A percentile compares a stretch with the other conserved stretches of the same genome.
Evolutionary conservation across 2,329 filamentous ascomycete species (phyloP).

Genomic region (Trichophyton equinum): DNA sequence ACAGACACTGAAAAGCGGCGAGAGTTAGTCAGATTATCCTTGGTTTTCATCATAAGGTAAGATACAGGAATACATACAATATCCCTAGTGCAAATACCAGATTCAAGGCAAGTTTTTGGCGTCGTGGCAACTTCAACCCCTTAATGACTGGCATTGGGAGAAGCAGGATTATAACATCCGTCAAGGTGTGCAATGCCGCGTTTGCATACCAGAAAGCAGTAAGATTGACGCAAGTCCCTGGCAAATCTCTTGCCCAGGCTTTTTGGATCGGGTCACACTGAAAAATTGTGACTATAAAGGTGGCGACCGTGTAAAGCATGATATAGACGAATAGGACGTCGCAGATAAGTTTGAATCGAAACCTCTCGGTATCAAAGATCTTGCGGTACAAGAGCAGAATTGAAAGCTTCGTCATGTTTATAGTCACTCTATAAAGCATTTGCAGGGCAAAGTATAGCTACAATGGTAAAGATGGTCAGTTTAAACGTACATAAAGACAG

Average conservation of each 20-base stretch:
- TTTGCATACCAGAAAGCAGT: constrained; percentile 41
- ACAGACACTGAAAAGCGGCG: constrained; percentile 15
- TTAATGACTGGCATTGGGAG: constrained; percentile 25
- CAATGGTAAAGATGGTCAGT: neutral
- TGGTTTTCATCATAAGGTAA: neutral
- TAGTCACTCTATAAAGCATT: constrained; percentile 43
- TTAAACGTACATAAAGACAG: neutral
- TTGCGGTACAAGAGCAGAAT: constrained; percentile 44
- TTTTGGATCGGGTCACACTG: constrained; percentile 40
- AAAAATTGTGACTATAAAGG: constrained; percentile 36
- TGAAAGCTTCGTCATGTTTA: constrained; percentile 43
- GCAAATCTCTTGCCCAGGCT: constrained; percentile 35
- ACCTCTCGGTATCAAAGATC: constrained; percentile 38
- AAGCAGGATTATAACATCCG: constrained; percentile 24
- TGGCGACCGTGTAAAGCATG: constrained; percentile 36
- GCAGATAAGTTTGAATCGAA: constrained; percentile 38
- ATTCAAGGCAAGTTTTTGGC: constrained; percentile 41
- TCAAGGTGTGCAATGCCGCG: constrained; percentile 26
- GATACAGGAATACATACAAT: constrained; percentile 21
- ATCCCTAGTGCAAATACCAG: constrained; percentile 26
- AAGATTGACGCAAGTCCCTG: constrained; percentile 35
- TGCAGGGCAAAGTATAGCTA: constrained; percentile 42
- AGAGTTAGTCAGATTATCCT: constrained; percentile 1
- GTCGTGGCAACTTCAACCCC: constrained; percentile 19
- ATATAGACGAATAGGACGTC: constrained; percentile 34